Conservation (phyloP, 352 stramenopile species). For the Phytophthora vignae region DNA sequence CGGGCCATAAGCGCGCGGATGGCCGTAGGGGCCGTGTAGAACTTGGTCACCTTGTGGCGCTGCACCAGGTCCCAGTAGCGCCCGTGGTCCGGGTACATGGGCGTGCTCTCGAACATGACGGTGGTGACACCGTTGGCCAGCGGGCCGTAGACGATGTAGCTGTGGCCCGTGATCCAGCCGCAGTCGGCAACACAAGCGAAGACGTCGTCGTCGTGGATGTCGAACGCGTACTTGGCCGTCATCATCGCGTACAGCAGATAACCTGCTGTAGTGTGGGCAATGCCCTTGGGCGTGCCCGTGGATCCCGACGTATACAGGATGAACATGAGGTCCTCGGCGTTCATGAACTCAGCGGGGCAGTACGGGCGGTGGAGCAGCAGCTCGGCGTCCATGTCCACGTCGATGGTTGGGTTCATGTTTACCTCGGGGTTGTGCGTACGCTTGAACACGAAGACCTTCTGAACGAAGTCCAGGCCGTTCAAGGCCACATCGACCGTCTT, state of each 20-base stretch:
- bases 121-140: slow-evolving; percentile 96
- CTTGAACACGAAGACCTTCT: slow-evolving; percentile 96
- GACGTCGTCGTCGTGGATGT: slow-evolving; percentile 93
- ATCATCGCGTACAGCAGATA: slow-evolving; percentile 96
- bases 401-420: slow-evolving; percentile 73
- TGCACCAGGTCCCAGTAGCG: slow-evolving; percentile 98
- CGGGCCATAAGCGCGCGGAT: slow-evolving; percentile 98
- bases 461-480: slow-evolving; percentile 85
- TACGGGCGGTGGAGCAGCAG: slow-evolving; percentile 92
- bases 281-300: slow-evolving; percentile 95
- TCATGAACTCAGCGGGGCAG: slow-evolving; percentile 95
- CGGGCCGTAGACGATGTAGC: slow-evolving; percentile 97
- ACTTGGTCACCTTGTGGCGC: slow-evolving; percentile 96
- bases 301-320: slow-evolving; percentile 98
- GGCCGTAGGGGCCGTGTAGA: slow-evolving; percentile 94
- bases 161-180: slow-evolving; percentile 98
- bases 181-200: slow-evolving; percentile 95
- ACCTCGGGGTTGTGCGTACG: slow-evolving; percentile 80
- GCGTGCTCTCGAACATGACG: slow-evolving; percentile 98
- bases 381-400: slow-evolving; percentile 94
- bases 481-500: slow-evolving; percentile 95
- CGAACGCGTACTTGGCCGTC: slow-evolving; percentile 95
- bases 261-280: slow-evolving; percentile 95
- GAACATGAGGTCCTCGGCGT: slow-evolving; percentile 96
- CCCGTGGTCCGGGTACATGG: slow-evolving; percentile 94